Conservation (phyloP, 2,329 filamentous ascomycete species). For the Verticillium isaacii region DNA sequence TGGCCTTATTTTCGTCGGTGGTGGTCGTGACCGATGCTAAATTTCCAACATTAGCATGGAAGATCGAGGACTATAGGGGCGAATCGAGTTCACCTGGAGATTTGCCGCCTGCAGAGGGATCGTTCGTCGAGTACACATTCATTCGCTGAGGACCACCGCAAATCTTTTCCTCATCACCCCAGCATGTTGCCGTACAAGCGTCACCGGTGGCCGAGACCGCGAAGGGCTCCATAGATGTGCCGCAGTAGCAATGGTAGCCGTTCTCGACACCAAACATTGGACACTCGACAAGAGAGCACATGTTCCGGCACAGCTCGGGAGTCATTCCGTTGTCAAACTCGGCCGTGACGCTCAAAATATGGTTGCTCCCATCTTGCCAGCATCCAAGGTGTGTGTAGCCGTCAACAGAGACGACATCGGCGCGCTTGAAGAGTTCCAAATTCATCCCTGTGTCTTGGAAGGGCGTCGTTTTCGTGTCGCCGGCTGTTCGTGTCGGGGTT, state of each 20-base stretch:
- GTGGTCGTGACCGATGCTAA: background rate
- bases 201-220: conserved; percentile 1
- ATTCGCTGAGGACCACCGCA: conserved; percentile 1
- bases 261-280: conserved; percentile 29
- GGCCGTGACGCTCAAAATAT: conserved; percentile 6
- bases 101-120: background rate
- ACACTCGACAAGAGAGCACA: conserved; percentile 2
- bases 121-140: background rate
- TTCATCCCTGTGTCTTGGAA: no score
- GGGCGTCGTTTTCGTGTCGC: no score
- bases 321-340: conserved; percentile 8
- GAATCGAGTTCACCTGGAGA: background rate
- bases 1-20: background rate
- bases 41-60: background rate
- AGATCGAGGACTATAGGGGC: background rate
- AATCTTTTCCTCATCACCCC: background rate
- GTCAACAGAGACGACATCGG: background rate
- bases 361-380: conserved; percentile 8
- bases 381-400: conserved; percentile 6
- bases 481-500: no score
- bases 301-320: conserved; percentile 7
- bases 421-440: no score
- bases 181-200: conserved; percentile 4
- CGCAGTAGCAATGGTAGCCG: conserved; percentile 29
- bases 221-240: conserved; percentile 11